These are phyloP conservation scores for Erodium trifolium DNA, from an alignment of 441 rosid genomes.

Conservation along the genomic window DNA sequence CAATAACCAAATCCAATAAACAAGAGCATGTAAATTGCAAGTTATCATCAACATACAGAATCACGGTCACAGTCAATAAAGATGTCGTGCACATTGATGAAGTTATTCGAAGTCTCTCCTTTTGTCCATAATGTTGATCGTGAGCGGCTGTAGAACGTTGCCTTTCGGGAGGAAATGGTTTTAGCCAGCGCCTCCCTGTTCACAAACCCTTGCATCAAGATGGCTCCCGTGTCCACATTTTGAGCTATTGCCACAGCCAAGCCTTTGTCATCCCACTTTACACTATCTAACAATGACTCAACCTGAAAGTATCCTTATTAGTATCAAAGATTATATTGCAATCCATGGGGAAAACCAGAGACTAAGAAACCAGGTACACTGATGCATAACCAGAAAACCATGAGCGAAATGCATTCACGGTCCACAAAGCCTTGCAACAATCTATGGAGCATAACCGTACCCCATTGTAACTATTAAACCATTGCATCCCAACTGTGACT, in stretches of 20 bases:
- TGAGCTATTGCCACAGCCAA: slow-evolving; percentile 91
- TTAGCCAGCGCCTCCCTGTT: slow-evolving; percentile 64
- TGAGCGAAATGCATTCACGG: no score
- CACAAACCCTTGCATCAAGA: slow-evolving; percentile 69
- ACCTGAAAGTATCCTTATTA: slow-evolving; percentile 37
- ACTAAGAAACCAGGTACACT: no score
- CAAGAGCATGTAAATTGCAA: not conserved
- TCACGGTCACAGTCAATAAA: slow-evolving; percentile 54
- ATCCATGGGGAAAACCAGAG: no score
- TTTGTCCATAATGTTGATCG: slow-evolving; percentile 78
- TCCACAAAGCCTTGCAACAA: no score
- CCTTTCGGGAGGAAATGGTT: slow-evolving; percentile 59
- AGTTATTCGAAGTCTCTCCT: slow-evolving; percentile 76
- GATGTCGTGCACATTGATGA: slow-evolving; percentile 47
- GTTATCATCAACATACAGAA: slow-evolving; percentile 41
- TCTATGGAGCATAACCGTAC: no score
- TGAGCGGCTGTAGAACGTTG: slow-evolving; percentile 77
- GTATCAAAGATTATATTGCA: not conserved
- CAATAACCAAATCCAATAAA: not conserved
- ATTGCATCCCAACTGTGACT: no score
- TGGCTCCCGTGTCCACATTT: slow-evolving; percentile 76
- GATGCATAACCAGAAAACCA: no score
- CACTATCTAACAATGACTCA: slow-evolving; percentile 47
- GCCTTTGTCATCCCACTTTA: slow-evolving; percentile 91
- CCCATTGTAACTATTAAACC: no score